These are phyloP conservation scores for Cryptococcus hybrid DNA, from an alignment of 1,284 basidiomycete genomes.

Conservation along the genomic window DNA sequence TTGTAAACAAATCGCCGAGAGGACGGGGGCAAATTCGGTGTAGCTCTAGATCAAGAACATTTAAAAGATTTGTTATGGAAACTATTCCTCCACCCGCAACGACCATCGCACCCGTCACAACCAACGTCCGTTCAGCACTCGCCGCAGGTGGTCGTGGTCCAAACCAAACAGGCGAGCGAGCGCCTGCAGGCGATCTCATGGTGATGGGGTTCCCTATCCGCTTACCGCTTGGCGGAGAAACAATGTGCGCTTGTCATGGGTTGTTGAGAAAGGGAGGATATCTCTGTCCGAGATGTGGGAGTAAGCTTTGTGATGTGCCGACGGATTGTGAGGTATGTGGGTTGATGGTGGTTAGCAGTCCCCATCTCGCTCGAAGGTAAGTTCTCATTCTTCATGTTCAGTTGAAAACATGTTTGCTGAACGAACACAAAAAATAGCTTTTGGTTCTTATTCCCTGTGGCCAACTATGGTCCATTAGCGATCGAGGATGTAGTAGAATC, in stretches of 20 bases:
- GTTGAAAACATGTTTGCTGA: neutral
- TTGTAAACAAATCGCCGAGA: constrained; percentile 82
- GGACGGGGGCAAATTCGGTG: constrained; percentile 90
- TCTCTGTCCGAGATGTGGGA: constrained; percentile 87
- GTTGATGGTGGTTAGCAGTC: constrained; percentile 95
- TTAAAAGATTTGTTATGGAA: constrained; percentile 94
- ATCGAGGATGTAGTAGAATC: constrained; percentile 37
- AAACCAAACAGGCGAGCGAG: constrained; percentile 37
- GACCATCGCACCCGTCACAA: constrained; percentile 49
- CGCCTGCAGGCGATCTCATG: constrained; percentile 84
- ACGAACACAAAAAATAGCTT: constrained; percentile 26
- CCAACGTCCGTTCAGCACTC: constrained; percentile 51
- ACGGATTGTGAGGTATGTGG: constrained; percentile 98
- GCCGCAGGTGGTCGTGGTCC: constrained; percentile 51
- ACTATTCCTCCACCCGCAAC: constrained; percentile 93
- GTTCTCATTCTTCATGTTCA: constrained; percentile 43
- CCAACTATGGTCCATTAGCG: constrained; percentile 29
- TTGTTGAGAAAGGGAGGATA: constrained; percentile 87
- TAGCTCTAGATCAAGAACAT: constrained; percentile 95
- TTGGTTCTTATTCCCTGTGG: constrained; percentile 47
- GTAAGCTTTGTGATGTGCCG: constrained; percentile 95
- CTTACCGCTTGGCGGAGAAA: constrained; percentile 76
- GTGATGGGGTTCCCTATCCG: constrained; percentile 98
- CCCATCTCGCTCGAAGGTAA: constrained; percentile 92
- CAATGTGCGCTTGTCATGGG: constrained; percentile 90